Base-by-base conservation (phyloP, 2,329 filamentous ascomycete species). In the Diaporthe capsici region DNA sequence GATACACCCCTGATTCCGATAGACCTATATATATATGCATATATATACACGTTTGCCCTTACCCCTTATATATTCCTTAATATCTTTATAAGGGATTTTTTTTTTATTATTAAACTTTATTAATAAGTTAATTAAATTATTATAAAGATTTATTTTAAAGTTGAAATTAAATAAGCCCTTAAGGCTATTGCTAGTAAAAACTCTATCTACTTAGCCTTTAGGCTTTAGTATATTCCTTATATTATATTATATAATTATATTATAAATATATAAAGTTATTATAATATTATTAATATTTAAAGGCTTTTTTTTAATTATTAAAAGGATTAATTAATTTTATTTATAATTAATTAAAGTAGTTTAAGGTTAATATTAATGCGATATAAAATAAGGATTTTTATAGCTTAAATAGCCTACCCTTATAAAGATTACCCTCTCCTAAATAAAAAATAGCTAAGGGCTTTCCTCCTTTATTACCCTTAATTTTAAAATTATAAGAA, bases 121-220 rank as follows among this genome's bases (percentile, higher is more conserved):
- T 20, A 15, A 15, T 5, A 17, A 4, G 4, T 13, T 13, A 44
- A 13, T 15, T 44, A 17, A 15, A 15, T 22, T 22, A 7, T 47
- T 47, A 47, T 47, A 3, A 47, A 20, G 44, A 4, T 1, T 9
- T 49, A 22, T 49, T 8, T 9, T 7, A n/a, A 49, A 9, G 6
- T 2, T 49, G 2, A 22, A 7, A n/a, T 20, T n/a, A 3, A 49
- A 8, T n/a, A 49, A 5, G 5, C 3, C 9, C 1, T 20, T 47
- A 20, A 13, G 17, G 13, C 6, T 20, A 47, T 47, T 0, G 1
- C 0, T 47, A 47, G 20, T 20, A 20, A 20, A 3, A 17, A 20
- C 3, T 47, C 1, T 5, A 17, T 17, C 0, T 7, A 20, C 0
- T 2, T 4, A 17, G 17, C 15, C 3, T 17, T 47, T 47, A 47